A percentile compares a stretch with the other conserved stretches of the same genome.
phyloP scores from a whole-genome alignment of 148 eudicot genomes.

The Pouteria glomerata region DNA sequence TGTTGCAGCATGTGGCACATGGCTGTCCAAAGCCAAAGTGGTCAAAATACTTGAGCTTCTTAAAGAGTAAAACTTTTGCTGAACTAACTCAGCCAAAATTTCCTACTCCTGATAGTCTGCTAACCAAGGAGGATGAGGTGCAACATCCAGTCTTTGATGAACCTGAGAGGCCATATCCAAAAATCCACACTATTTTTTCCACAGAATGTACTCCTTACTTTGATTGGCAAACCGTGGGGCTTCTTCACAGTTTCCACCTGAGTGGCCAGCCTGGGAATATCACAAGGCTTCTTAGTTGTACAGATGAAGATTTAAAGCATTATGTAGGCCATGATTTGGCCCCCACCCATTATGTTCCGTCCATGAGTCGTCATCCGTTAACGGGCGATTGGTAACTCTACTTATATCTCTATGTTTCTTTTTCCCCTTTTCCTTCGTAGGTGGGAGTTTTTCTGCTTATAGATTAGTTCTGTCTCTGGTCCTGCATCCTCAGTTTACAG shows the following conservation, averaged over 20 bases:
- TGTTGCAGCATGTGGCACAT: slow-evolving; percentile 57
- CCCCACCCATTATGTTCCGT: slow-evolving; percentile 92
- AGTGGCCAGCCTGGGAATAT: slow-evolving; percentile 97
- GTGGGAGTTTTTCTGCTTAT: too few species aligned
- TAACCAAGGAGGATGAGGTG: slow-evolving; percentile 30
- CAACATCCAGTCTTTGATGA: slow-evolving; percentile 30
- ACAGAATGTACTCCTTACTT: slow-evolving; percentile 89
- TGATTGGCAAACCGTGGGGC: slow-evolving; percentile 97
- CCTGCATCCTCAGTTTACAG: too few species aligned
- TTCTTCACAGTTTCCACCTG: slow-evolving; percentile 71
- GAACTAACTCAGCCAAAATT: slow-evolving; percentile 71
- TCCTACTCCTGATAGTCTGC: slow-evolving; percentile 43
- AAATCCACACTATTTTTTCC: slow-evolving; percentile 85
- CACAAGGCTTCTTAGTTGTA: slow-evolving; percentile 91
- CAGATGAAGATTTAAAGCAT: slow-evolving; percentile 79
- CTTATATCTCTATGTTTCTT: not conserved
- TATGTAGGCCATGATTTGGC: slow-evolving; percentile 85
- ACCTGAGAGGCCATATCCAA: slow-evolving; percentile 46
- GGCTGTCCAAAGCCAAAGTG: slow-evolving; percentile 87
- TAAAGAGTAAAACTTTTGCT: slow-evolving; percentile 65
- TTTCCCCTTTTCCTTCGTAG: too few species aligned
- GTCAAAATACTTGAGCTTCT: slow-evolving; percentile 82
- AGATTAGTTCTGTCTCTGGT: too few species aligned
- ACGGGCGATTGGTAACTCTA: slow-evolving; percentile 81
- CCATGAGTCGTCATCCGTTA: slow-evolving; percentile 84